These are phyloP conservation scores for Aegilops speltoides DNA, from an alignment of 176 grass and related monocot species.

Conservation along the genomic window DNA sequence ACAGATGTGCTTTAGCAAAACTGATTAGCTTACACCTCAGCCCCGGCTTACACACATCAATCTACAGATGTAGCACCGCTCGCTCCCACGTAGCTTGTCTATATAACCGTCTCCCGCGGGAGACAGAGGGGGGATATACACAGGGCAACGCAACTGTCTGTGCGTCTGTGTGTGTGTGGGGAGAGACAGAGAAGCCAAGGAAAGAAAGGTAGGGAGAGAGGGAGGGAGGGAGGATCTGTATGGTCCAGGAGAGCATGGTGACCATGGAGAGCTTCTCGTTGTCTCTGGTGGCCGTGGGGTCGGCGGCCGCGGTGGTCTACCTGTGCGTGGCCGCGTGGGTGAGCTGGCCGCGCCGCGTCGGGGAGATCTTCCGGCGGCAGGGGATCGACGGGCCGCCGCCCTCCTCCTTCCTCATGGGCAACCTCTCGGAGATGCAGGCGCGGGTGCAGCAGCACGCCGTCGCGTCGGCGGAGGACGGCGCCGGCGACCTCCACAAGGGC, in stretches of 20 bases:
- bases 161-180: neutral
- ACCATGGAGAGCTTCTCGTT: conserved; percentile 31
- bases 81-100: neutral
- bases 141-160: neutral
- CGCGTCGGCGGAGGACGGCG: neutral
- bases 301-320: conserved; percentile 1
- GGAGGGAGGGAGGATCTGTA: neutral
- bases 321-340: conserved; percentile 47
- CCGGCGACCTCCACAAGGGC: conserved; percentile 32
- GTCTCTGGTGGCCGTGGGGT: conserved; percentile 19
- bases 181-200: neutral
- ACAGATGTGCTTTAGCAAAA: no score
- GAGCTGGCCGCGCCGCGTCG: conserved; percentile 34
- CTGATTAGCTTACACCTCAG: neutral
- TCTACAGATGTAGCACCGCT: neutral
- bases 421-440: conserved; percentile 76
- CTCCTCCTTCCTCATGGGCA: conserved; percentile 58
- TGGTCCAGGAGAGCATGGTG: conserved; percentile 12
- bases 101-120: conserved; percentile 18
- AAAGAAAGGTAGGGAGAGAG: neutral
- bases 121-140: neutral
- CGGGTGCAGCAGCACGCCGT: conserved; percentile 12
- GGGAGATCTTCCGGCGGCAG: conserved; percentile 51
- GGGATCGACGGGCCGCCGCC: conserved; percentile 74
- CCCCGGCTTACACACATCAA: neutral